Conservation (phyloP, 768 basidiomycete species). For the Termitomyces sp. region DNA sequence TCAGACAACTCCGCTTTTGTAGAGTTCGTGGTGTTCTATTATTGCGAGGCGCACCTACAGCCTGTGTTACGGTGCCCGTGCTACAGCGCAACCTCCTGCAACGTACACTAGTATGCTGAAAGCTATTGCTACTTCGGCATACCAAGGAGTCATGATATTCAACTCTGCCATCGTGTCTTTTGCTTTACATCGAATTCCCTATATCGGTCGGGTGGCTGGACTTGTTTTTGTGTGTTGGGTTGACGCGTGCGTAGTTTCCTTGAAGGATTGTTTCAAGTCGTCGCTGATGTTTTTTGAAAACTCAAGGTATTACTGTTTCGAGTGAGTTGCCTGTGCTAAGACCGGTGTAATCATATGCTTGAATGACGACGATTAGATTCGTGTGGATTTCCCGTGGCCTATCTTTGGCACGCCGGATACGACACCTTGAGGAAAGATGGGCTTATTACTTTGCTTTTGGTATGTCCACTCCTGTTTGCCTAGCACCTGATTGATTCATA, state of each 20-base stretch:
- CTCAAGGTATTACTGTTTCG: conserved; percentile 84
- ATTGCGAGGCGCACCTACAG: conserved; percentile 75
- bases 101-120: conserved; percentile 72
- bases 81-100: conserved; percentile 41
- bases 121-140: conserved; percentile 76
- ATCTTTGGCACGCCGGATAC: conserved; percentile 64
- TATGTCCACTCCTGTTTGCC: conserved; percentile 22
- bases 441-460: conserved; percentile 87
- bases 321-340: conserved; percentile 44
- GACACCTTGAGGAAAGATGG: conserved; percentile 86
- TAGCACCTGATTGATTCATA: background rate
- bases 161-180: conserved; percentile 74
- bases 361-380: conserved; percentile 47
- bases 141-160: conserved; percentile 77
- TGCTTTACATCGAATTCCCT: conserved; percentile 60
- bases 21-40: conserved; percentile 77
- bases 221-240: conserved; percentile 85
- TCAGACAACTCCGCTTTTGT: conserved; percentile 10
- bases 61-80: conserved; percentile 66
- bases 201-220: conserved; percentile 55
- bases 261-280: too few species aligned
- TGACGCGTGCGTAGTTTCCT: conserved; percentile 64
- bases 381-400: conserved; percentile 76
- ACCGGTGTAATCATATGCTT: background rate
- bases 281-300: background rate